phyloP scores from a whole-genome alignment of 768 basidiomycete genomes.

The Termitomyces sp. region DNA sequence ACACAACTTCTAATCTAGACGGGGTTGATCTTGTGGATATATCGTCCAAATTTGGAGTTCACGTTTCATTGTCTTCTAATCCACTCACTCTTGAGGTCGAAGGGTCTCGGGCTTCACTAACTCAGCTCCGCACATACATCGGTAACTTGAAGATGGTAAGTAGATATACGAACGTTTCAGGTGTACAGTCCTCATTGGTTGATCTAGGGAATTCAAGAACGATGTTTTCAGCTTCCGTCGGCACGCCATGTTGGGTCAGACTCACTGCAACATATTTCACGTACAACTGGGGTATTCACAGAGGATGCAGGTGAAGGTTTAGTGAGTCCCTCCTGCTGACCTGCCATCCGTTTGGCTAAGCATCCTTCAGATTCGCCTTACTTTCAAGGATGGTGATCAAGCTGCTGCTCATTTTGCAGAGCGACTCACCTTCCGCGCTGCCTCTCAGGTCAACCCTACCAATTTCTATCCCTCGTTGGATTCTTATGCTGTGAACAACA shows the following conservation, averaged over 20 bases:
- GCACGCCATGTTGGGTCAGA: constrained; percentile 35
- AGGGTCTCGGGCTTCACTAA: constrained; percentile 49
- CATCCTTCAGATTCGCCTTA: constrained; percentile 48
- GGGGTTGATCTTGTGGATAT: constrained; percentile 55
- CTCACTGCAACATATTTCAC: constrained; percentile 61
- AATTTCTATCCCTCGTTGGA: not conserved
- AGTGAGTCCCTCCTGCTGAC: constrained; percentile 23
- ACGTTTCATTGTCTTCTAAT: constrained; percentile 48
- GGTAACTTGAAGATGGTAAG: constrained; percentile 43
- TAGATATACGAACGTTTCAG: not conserved
- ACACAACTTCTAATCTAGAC: constrained; percentile 36
- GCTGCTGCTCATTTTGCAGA: constrained; percentile 37
- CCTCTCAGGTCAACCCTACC: constrained; percentile 39
- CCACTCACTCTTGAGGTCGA: constrained; percentile 57
- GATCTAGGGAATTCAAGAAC: constrained; percentile 33
- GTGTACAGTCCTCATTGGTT: constrained; percentile 1
- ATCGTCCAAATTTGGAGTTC: constrained; percentile 55
- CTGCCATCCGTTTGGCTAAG: not conserved
- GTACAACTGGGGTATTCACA: constrained; percentile 56
- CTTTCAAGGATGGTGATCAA: constrained; percentile 35
- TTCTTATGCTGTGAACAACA: not conserved
- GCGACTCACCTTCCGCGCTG: constrained; percentile 45
- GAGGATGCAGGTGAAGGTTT: constrained; percentile 45
- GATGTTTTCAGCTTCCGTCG: constrained; percentile 38
- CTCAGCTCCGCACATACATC: constrained; percentile 41